A percentile compares a stretch with the other conserved stretches of the same genome.
These are phyloP conservation scores for Nothophoma quercina DNA, from an alignment of 2,329 filamentous ascomycete genomes.

Conservation along the genomic window DNA sequence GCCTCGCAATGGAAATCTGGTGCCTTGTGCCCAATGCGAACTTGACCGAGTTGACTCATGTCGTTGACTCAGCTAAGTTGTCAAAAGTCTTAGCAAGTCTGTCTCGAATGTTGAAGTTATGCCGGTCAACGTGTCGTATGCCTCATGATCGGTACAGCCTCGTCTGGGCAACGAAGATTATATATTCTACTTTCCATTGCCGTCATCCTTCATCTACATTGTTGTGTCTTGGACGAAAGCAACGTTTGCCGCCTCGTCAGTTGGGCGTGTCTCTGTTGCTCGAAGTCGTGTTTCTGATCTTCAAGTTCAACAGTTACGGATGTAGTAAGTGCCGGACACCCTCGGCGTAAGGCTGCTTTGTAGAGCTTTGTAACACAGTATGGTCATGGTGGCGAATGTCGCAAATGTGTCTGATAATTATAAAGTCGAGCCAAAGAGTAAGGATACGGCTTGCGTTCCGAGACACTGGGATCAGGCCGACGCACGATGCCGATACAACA, in stretches of 20 bases:
- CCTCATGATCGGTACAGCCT: conserved; percentile 1
- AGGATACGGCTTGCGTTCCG: background rate
- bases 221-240: conserved; percentile 15
- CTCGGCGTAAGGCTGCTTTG: conserved; percentile 1
- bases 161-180: background rate
- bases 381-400: background rate
- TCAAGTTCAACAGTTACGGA: conserved; percentile 3
- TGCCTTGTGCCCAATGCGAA: conserved; percentile 38
- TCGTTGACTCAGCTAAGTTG: background rate
- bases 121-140: background rate
- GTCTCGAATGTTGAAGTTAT: background rate
- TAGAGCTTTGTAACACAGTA: background rate
- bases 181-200: background rate
- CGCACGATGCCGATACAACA: background rate
- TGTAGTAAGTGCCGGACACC: background rate
- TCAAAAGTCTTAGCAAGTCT: background rate
- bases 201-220: background rate
- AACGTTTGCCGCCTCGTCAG: background rate
- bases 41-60: conserved; percentile 32
- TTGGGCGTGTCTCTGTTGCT: conserved; percentile 15
- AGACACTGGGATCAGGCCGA: background rate
- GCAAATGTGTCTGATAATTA: background rate
- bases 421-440: background rate
- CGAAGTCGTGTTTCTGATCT: conserved; percentile 17
- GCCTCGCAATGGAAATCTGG: conserved; percentile 41